Evolutionary conservation across 352 stramenopile species (phyloP), one percentile per base, ranked within the genome.

Genomic region (Globisporangium irregulare): DNA sequence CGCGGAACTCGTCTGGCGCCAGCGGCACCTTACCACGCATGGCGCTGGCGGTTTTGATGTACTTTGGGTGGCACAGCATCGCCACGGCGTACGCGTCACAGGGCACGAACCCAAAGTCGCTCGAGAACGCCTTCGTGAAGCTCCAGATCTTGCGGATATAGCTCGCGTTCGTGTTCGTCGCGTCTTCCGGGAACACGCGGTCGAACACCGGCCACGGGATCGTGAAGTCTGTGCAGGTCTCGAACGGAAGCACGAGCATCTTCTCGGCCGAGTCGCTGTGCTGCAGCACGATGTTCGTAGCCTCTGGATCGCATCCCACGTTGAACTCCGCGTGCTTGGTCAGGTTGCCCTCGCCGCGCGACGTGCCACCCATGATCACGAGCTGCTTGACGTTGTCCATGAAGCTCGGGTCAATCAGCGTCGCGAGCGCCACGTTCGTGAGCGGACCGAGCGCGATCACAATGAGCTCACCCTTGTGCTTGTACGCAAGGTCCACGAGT

Each of bases 321-420:
- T 95, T 95, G 66, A 92, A 95, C 68, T 95, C 87, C 0, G 81
- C 63, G 71, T 93, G 79, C 25, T 74, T 56, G 36, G 84, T 93
- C 50, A 82, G 62, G 73, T 94, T 95, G 43, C 84, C 86, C 34
- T 89, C 69, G n/a, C 84, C 86, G 10, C 79, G 78, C 46, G 81
- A 89, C 38, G 87, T 73, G 24, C 86, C 86, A 9, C 87, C 86
- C 87, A 95, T 95, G 70, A 91, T 71, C 20, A 91, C 74, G 20
- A 93, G 66, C 67, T 85, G 73, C 73, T 87, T 82, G 14, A 94
- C 68, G 56, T 86, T 83, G 14, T 59, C 56, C 15, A 88, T 68
- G 69, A 94, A 93, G 38, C 66, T 70, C 46, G 87, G 87, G 67
- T 94, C 84, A 64, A 93, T 61, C 34, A 91, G 75, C 57, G 86